Conservation (phyloP, 805 yeast genomes). For the Starmerella bombicola region DNA sequence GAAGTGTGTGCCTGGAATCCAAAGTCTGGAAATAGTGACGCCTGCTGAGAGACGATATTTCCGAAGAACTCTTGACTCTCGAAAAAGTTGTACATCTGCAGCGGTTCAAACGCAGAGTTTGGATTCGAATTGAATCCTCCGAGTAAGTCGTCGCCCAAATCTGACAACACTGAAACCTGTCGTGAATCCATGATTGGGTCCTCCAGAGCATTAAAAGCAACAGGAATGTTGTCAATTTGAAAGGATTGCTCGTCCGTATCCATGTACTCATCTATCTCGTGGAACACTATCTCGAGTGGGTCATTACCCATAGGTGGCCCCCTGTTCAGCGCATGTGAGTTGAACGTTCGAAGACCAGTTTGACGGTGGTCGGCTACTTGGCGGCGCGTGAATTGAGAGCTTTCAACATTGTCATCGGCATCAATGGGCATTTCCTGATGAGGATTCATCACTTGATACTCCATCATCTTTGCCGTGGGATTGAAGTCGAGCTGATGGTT, state of each 20-base stretch:
- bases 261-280: conserved; percentile 1
- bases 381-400: too few species aligned
- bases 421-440: too few species aligned
- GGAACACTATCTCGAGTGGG: too few species aligned
- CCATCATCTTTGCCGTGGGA: too few species aligned
- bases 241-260: conserved; percentile 5
- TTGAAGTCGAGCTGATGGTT: too few species aligned
- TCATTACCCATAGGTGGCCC: too few species aligned
- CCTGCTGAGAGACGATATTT: not conserved
- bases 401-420: too few species aligned
- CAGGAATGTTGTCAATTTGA: conserved; percentile 16
- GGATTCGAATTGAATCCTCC: not conserved
- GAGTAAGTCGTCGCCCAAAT: not conserved
- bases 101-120: conserved; percentile 12
- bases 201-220: conserved; percentile 20
- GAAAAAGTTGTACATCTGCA: conserved; percentile 16
- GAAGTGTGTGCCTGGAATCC: too few species aligned
- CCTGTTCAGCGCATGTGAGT: too few species aligned
- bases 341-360: too few species aligned
- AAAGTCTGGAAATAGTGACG: not conserved
- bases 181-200: conserved; percentile 15
- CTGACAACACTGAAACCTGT: conserved; percentile 1
- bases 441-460: too few species aligned
- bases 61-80: conserved; percentile 9
- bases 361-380: too few species aligned